Base-by-base conservation (phyloP, 257 asterid genomes). In the Fraxinus quadrangulata region DNA sequence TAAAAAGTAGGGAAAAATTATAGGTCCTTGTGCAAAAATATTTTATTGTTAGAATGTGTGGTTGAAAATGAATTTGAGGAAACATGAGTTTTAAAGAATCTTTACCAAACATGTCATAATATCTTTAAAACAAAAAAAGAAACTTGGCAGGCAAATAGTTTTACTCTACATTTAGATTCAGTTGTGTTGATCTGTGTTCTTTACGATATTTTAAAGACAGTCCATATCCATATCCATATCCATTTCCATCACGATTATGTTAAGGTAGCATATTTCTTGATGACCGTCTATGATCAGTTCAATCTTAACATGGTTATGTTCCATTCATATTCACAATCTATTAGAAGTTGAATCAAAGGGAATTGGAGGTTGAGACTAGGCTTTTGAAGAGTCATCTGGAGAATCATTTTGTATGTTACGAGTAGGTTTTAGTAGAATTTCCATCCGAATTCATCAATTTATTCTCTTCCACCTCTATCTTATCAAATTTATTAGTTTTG, bases 371-470 rank as follows among this genome's bases (percentile, higher is more conserved):
- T 61, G 69, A 63, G 69, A 8, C 28, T 68, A 51, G 54, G 17
- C 42, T 12, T 59, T 75, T 47, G 49, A 63, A 47, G 4, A 54
- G 78, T 28, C 78, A 31, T 63, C 5, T 63, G 40, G 59, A 65
- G 59, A 39, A 75, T 54, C 47, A 72, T 73, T 67, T 33, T 59
- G 76, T 51, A 61, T 37, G 12, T 23, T 68, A 10, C 14, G 30
- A 63, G 24, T 61, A 7, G 21, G 63, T 49, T 72, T 68, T 47
- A 12, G 26, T 19, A 59, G 81, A 56, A 68, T 31, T 2, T 34
- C 16, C 72, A 77, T 39, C 75, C 72, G 39, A 75, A 6, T 33
- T 30, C 30, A 36, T 30, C 39, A 54, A 68, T 21, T 31, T 34
- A 10, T 30, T 70, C 73, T 36, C 17, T 72, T 7, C 31, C 47